These are phyloP conservation scores for Aspergillus spinulosporus DNA, from an alignment of 2,329 filamentous ascomycete genomes.

Conservation along the genomic window DNA sequence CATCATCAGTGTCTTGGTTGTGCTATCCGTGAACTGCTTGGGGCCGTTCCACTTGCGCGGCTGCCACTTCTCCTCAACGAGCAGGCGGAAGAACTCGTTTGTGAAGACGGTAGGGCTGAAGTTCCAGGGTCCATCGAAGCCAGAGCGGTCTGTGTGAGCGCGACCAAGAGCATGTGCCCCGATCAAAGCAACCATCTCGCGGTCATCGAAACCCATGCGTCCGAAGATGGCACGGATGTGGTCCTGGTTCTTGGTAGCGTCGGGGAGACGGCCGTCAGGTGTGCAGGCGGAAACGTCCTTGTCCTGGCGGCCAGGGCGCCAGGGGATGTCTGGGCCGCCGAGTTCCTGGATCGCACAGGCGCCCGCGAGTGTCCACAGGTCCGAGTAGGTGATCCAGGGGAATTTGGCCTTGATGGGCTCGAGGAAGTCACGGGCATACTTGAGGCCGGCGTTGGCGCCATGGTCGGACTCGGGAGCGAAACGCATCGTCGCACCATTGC, in stretches of 20 bases:
- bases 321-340: constrained; percentile 84
- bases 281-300: constrained; percentile 81
- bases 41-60: constrained; percentile 91
- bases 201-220: constrained; percentile 97
- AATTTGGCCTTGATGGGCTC: constrained; percentile 86
- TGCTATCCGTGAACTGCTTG: constrained; percentile 85
- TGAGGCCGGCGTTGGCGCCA: constrained; percentile 89
- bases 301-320: constrained; percentile 81
- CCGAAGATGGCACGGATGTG: constrained; percentile 91
- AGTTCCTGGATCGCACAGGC: constrained; percentile 91
- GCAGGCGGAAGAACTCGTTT: constrained; percentile 90
- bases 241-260: constrained; percentile 72
- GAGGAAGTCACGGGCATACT: constrained; percentile 84
- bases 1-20: constrained; percentile 92
- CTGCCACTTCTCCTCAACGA: constrained; percentile 89
- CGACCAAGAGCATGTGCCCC: constrained; percentile 87
- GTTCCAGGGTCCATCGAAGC: constrained; percentile 87
- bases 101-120: constrained; percentile 88
- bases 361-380: constrained; percentile 91
- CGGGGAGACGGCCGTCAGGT: constrained; percentile 86
- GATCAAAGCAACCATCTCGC: constrained; percentile 87
- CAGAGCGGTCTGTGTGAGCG: constrained; percentile 84
- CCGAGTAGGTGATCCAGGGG: constrained; percentile 95
- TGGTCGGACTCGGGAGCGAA: constrained; percentile 87
- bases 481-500: constrained; percentile 96